Evolutionary conservation across 192 early-diverging fungal genomes (phyloP).

Genomic region (Backusella morwellensis): DNA sequence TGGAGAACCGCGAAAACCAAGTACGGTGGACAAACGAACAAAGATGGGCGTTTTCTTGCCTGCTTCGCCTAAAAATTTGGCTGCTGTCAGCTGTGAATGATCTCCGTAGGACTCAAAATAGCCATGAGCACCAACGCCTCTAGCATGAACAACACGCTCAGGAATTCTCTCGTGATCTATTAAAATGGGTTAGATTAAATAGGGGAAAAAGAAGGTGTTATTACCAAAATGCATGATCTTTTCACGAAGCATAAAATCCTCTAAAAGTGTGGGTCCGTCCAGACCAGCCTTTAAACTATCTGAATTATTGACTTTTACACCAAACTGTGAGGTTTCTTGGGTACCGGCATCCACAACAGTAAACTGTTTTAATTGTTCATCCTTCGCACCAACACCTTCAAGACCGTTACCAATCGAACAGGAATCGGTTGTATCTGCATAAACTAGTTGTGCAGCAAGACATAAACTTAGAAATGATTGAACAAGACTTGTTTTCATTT

Average conservation of each 20-base stretch:
- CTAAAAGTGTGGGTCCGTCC: slow-evolving; percentile 24
- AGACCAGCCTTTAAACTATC: slow-evolving; percentile 25
- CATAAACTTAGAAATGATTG: no score
- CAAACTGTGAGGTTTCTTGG: slow-evolving; percentile 23
- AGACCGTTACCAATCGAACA: no score
- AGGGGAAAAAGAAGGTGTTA: no score
- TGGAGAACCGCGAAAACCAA: slow-evolving; percentile 36
- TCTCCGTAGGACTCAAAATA: slow-evolving; percentile 33
- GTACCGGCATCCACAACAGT: slow-evolving; percentile 5
- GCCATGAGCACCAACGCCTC: slow-evolving; percentile 45
- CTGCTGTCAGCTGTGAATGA: slow-evolving; percentile 33
- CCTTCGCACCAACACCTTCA: no score
- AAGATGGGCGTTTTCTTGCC: slow-evolving; percentile 46
- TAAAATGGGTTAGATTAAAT: no score
- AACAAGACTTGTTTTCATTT: no score
- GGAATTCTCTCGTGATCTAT: slow-evolving; percentile 29
- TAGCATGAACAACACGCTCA: slow-evolving; percentile 43
- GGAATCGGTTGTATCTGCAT: no score
- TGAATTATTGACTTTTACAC: slow-evolving; percentile 25
- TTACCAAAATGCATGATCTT: slow-evolving; percentile 28
- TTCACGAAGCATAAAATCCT: slow-evolving; percentile 27
- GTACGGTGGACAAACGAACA: slow-evolving; percentile 48
- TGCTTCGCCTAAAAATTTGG: slow-evolving; percentile 28
- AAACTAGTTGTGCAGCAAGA: no score
- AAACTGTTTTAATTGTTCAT: no score